These are phyloP conservation scores for Excoecaria agallocha DNA, from an alignment of 345 rosid species.

Conservation along the genomic window DNA sequence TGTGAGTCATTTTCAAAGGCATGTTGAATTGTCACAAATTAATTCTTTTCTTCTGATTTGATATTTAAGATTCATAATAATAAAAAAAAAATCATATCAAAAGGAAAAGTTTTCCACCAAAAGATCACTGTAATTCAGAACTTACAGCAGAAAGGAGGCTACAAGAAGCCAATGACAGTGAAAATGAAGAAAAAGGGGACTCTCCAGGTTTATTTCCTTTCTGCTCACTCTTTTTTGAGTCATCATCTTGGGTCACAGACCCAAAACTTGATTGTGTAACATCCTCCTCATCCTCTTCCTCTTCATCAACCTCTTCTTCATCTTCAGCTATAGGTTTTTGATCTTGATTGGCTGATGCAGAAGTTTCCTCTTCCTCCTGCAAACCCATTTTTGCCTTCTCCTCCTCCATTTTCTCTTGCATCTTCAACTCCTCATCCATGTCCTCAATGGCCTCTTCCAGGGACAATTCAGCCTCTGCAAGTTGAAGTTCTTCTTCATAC, in stretches of 20 bases:
- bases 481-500: conserved; percentile 66
- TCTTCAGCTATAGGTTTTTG: conserved; percentile 36
- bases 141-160: conserved; percentile 72
- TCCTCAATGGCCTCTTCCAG: conserved; percentile 91
- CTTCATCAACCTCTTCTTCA: conserved; percentile 31
- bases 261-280: conserved; percentile 77
- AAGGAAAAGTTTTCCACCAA: not conserved
- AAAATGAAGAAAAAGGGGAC: conserved; percentile 63
- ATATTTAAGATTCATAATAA: not conserved
- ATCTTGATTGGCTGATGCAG: conserved; percentile 28
- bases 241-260: conserved; percentile 40
- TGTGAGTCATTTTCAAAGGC: not conserved
- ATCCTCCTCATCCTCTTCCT: conserved; percentile 56
- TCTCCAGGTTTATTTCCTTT: conserved; percentile 45
- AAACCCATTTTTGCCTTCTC: conserved; percentile 47
- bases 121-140: not conserved
- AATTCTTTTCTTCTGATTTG: not conserved
- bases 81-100: not conserved
- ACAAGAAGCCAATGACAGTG: conserved; percentile 69
- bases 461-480: conserved; percentile 74
- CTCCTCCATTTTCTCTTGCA: conserved; percentile 56
- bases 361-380: conserved; percentile 48
- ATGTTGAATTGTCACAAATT: not conserved
- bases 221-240: conserved; percentile 33
- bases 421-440: conserved; percentile 66